Evolutionary conservation across 805 yeast genomes (phyloP).

Genomic region (Cyberlindnera petersonii): DNA sequence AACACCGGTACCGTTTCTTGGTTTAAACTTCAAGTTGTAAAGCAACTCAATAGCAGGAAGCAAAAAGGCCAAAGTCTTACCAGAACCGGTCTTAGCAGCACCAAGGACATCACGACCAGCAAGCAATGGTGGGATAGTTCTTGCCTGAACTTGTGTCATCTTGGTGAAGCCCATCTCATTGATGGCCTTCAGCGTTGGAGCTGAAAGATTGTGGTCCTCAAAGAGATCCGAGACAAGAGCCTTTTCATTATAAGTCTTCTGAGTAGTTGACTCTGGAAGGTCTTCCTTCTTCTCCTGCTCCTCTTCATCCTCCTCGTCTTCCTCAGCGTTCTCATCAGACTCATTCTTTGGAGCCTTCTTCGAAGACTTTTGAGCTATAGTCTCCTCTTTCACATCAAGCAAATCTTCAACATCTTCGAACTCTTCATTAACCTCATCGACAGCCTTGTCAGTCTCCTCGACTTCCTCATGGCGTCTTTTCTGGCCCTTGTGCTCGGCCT

Average conservation of each 20-base stretch:
- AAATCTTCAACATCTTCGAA: conserved; percentile 54
- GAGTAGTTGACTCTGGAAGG: background rate
- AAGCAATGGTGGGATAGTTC: conserved; percentile 92
- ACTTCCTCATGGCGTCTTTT: conserved; percentile 31
- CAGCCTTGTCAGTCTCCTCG: conserved; percentile 39
- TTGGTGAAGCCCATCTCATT: conserved; percentile 82
- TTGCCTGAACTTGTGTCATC: conserved; percentile 93
- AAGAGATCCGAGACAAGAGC: conserved; percentile 30
- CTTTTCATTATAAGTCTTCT: conserved; percentile 13
- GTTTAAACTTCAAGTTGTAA: conserved; percentile 88
- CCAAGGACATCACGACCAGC: conserved; percentile 98
- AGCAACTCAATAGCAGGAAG: conserved; percentile 94
- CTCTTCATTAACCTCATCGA: conserved; percentile 53
- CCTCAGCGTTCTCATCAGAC: conserved; percentile 19
- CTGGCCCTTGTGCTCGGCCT: conserved; percentile 19
- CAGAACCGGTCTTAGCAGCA: conserved; percentile 99
- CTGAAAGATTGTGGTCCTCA: conserved; percentile 62
- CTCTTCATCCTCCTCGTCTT: conserved; percentile 18
- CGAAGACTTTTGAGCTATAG: conserved; percentile 18
- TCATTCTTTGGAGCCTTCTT: conserved; percentile 13
- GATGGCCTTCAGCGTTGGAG: conserved; percentile 78
- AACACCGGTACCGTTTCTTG: conserved; percentile 97
- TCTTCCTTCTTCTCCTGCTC: conserved; percentile 21
- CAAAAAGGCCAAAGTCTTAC: conserved; percentile 93
- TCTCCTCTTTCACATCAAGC: conserved; percentile 41